Evolutionary conservation across 2,329 filamentous ascomycete species (phyloP).

Genomic region (Aspergillus caelatus): DNA sequence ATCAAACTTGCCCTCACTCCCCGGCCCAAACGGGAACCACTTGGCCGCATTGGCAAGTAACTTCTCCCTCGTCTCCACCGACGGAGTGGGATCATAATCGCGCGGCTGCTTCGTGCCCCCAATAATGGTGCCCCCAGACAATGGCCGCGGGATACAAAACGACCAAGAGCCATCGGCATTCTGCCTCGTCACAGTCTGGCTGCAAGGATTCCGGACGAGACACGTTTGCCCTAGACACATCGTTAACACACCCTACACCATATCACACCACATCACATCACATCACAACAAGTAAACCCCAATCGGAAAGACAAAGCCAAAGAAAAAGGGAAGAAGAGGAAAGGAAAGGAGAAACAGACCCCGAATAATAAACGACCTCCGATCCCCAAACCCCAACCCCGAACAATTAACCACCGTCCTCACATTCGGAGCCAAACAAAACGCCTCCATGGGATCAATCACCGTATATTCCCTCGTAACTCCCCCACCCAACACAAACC

Average conservation of each 20-base stretch:
- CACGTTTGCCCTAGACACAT: constrained; percentile 47
- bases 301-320: background rate
- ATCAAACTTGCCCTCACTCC: constrained; percentile 41
- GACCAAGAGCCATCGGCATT: constrained; percentile 65
- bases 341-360: constrained; percentile 27
- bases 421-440: constrained; percentile 37
- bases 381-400: constrained; percentile 47
- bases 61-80: constrained; percentile 47
- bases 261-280: no score
- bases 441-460: constrained; percentile 38
- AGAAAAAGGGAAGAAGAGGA: background rate
- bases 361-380: constrained; percentile 47
- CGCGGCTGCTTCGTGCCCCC: constrained; percentile 67
- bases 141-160: constrained; percentile 64
- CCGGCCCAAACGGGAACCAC: constrained; percentile 44
- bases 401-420: constrained; percentile 50
- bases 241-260: background rate
- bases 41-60: constrained; percentile 51
- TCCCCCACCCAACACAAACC: constrained; percentile 45
- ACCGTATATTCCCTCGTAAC: constrained; percentile 31
- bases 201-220: constrained; percentile 49
- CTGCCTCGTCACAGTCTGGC: constrained; percentile 60
- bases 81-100: constrained; percentile 58
- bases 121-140: constrained; percentile 66
- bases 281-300: background rate